Evolutionary conservation across 2,329 filamentous ascomycete genomes (phyloP).

Genomic region (Fusarium musae): DNA sequence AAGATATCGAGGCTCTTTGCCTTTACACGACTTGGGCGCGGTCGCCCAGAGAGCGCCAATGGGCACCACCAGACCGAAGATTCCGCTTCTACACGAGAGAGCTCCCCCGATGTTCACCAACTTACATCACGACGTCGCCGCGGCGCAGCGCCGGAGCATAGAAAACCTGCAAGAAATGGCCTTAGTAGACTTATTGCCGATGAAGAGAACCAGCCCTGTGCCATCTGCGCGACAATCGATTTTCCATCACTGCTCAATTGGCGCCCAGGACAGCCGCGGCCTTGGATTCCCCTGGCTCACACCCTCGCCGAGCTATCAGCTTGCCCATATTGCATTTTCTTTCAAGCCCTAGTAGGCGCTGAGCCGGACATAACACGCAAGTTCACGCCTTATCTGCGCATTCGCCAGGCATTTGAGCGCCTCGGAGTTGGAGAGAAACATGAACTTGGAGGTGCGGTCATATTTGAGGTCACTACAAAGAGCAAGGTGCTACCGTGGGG

Average conservation of each 20-base stretch:
- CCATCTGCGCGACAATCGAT: constrained; percentile 50
- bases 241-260: constrained; percentile 52
- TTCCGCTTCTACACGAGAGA: constrained; percentile 38
- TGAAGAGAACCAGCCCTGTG: constrained; percentile 45
- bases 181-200: constrained; percentile 46
- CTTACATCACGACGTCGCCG: constrained; percentile 46
- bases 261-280: constrained; percentile 49
- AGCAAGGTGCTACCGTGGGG: constrained; percentile 52
- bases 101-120: constrained; percentile 50
- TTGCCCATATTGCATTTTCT: constrained; percentile 55
- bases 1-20: constrained; percentile 52
- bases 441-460: constrained; percentile 49
- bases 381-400: constrained; percentile 53
- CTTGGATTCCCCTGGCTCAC: constrained; percentile 52
- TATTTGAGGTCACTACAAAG: constrained; percentile 52
- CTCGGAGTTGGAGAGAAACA: constrained; percentile 52
- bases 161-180: constrained; percentile 44
- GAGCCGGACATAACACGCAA: constrained; percentile 46
- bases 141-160: constrained; percentile 33
- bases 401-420: constrained; percentile 53
- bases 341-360: constrained; percentile 49
- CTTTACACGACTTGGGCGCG: constrained; percentile 47
- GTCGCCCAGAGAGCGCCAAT: constrained; percentile 37
- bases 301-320: constrained; percentile 43
- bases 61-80: constrained; percentile 36